phyloP scores from a whole-genome alignment of 2,329 filamentous ascomycete species.

The Neodidymelliopsis sp. region DNA sequence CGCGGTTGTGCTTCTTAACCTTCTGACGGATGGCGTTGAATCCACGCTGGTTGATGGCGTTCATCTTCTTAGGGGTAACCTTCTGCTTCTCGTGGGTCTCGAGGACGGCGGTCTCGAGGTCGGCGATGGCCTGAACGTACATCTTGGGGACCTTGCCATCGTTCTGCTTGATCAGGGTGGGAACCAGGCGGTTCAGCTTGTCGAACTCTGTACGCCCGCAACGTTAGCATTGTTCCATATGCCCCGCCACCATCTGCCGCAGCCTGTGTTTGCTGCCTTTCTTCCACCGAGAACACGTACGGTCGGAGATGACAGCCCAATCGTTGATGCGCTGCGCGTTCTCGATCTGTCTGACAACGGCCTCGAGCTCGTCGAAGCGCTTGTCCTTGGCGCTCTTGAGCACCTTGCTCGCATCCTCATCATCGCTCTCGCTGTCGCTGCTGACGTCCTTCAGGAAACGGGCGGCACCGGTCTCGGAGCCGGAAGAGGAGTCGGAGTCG shows the following conservation, averaged over 20 bases:
- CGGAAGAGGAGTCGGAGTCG: constrained; percentile 60
- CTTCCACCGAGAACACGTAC: constrained; percentile 60
- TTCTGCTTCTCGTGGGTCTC: constrained; percentile 96
- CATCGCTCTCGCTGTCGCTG: constrained; percentile 82
- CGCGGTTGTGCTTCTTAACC: constrained; percentile 98
- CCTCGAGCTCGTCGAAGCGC: constrained; percentile 90
- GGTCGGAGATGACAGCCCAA: constrained; percentile 90
- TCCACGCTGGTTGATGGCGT: constrained; percentile 90
- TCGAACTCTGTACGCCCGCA: constrained; percentile 74
- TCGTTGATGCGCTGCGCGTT: constrained; percentile 98
- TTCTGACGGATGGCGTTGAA: constrained; percentile 98
- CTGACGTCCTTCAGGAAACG: constrained; percentile 83
- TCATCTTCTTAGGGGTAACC: constrained; percentile 97
- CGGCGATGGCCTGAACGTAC: constrained; percentile 91
- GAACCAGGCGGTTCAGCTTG: constrained; percentile 87
- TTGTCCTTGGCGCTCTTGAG: constrained; percentile 99
- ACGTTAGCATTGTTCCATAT: constrained; percentile 28
- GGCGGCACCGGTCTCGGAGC: constrained; percentile 73
- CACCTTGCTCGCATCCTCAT: constrained; percentile 83
- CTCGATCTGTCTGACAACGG: constrained; percentile 87
- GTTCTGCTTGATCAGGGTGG: constrained; percentile 60
- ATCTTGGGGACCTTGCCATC: constrained; percentile 83
- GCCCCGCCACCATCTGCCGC: constrained; percentile 15
- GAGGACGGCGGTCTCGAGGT: constrained; percentile 93
- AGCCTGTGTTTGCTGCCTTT: not conserved